phyloP scores from a whole-genome alignment of 108 stramenopile genomes.

The Nitzschia putrida region DNA sequence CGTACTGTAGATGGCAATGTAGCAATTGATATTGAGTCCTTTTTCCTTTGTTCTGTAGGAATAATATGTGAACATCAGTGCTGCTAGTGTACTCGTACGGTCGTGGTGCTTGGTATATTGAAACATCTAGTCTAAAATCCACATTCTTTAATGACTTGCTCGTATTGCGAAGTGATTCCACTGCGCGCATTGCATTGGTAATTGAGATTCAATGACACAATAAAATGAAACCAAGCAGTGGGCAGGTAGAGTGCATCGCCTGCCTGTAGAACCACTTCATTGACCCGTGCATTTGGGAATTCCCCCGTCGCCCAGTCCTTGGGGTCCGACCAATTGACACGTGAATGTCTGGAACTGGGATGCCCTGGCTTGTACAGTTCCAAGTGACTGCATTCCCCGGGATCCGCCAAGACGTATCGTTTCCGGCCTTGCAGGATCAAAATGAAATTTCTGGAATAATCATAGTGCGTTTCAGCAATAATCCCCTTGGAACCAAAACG shows the following conservation, averaged over 20 bases:
- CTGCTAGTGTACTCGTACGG: no score
- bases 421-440: constrained; percentile 71
- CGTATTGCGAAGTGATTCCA: constrained; percentile 50
- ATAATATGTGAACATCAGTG: no score
- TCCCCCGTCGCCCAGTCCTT: constrained; percentile 22
- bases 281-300: constrained; percentile 44
- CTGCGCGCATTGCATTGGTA: constrained; percentile 97
- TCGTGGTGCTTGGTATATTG: no score
- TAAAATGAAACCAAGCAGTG: constrained; percentile 95
- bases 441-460: constrained; percentile 89
- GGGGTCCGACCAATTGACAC: constrained; percentile 86
- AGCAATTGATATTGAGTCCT: no score
- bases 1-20: no score
- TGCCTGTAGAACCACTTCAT: constrained; percentile 92
- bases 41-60: no score
- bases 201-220: constrained; percentile 90
- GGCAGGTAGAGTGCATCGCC: constrained; percentile 96
- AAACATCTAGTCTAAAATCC: constrained; percentile 24
- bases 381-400: constrained; percentile 85
- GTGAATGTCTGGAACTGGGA: constrained; percentile 82
- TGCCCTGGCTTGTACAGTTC: constrained; percentile 80
- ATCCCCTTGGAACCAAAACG: constrained; percentile 94
- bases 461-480: constrained; percentile 93
- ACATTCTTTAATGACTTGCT: constrained; percentile 22
- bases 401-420: constrained; percentile 89